phyloP scores from a whole-genome alignment of 495 filamentous ascomycete species.

The Annulohypoxylon bovei region DNA sequence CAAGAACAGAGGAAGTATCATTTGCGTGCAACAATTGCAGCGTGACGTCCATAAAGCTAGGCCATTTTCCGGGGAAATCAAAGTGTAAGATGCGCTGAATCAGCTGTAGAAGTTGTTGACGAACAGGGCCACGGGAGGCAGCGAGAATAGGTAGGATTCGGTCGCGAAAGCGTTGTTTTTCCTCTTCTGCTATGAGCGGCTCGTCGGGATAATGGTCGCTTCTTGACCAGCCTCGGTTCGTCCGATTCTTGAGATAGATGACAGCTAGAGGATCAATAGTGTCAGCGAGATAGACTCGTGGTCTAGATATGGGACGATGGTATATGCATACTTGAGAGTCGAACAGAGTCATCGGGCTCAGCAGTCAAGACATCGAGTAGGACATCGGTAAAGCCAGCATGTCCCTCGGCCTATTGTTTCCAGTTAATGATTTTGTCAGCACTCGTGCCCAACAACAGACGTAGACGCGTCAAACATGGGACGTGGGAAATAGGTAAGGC shows the following conservation, averaged over 20 bases:
- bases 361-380: conserved; percentile 88
- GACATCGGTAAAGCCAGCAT: conserved; percentile 88
- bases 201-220: conserved; percentile 74
- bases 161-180: conserved; percentile 86
- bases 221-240: conserved; percentile 86
- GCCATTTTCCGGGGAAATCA: conserved; percentile 96
- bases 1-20: conserved; percentile 85
- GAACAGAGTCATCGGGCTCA: conserved; percentile 83
- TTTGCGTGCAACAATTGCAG: conserved; percentile 84
- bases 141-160: conserved; percentile 89
- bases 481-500: conserved; percentile 12
- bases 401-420: conserved; percentile 79
- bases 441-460: conserved; percentile 23
- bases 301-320: neutral
- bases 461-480: conserved; percentile 24
- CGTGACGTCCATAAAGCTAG: conserved; percentile 89
- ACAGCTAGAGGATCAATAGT: conserved; percentile 68
- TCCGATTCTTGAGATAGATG: conserved; percentile 96
- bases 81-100: conserved; percentile 94
- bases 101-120: conserved; percentile 89
- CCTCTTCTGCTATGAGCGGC: conserved; percentile 82
- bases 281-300: conserved; percentile 24
- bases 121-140: conserved; percentile 78
- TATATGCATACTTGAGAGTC: conserved; percentile 79
- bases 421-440: conserved; percentile 27